Base-by-base conservation (phyloP, 202 grass and related monocot species). In the Digitaria exilis region DNA sequence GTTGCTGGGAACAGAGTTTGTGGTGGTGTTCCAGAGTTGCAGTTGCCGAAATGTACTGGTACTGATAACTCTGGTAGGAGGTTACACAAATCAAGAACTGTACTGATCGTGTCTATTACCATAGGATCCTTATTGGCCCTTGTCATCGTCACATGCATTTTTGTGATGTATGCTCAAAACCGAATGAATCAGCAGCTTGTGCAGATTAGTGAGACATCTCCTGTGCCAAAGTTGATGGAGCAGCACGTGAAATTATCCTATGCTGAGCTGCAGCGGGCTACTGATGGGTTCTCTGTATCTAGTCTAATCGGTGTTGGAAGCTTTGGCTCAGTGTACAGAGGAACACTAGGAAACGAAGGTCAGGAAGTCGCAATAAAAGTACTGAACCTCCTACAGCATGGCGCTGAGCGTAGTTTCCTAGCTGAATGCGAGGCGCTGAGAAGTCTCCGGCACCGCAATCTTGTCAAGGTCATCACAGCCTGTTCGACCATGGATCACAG, bases 381-480 rank as follows among this genome's bases (percentile, higher is more conserved):
- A 10, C 79, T 91, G 35, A 82, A 88, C 30, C 81, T 88, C 72
- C 57, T 88, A 43, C 54, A 85, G 41, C 81, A 58, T 67, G 89
- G 89, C 18, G 89, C 77, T 28, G 39, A 81, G 15, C 67, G 29
- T 34, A 91, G 85, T 44, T 91, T 91, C 56, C 46, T 80, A 52
- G 79, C 64, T n/a, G 89, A 91, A 76, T 85, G 89, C 0, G 65
- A 91, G 59, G 85, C 32, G 1, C 35, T 91, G 58, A 91, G 78
- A 88, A 88, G 80, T 25, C 45, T 88, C 59, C 85, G 82, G 13
- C 85, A 91, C 39, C 76, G 78, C 19, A 91, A 91, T 88, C 81
- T 91, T 39, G 55, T 91, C n/a, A 79, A 77, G 74, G 57, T 91
- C 49, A 66, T 88, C 83, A 91, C 89, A 43, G 79, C 80, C n/a